Evolutionary conservation across 2,329 filamentous ascomycete genomes (phyloP).

Genomic region (Ceratocystis harringtonii): DNA sequence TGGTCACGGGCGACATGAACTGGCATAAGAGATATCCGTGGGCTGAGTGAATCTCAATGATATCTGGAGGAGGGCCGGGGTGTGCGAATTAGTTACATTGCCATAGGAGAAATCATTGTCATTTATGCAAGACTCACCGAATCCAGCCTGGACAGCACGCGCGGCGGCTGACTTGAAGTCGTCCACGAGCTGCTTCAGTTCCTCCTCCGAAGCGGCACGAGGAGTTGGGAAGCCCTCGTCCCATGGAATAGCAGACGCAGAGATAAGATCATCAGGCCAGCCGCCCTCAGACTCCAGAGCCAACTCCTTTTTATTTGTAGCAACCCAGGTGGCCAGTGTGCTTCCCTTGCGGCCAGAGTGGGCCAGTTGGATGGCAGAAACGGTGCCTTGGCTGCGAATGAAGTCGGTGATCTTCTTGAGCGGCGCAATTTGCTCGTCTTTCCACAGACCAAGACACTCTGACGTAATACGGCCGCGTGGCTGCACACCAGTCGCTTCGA

Average conservation of each 20-base stretch:
- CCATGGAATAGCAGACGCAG: constrained; percentile 40
- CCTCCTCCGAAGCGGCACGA: constrained; percentile 49
- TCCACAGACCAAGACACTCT: constrained; percentile 66
- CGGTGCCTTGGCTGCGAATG: constrained; percentile 61
- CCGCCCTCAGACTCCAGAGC: constrained; percentile 39
- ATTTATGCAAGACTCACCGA: constrained; percentile 23
- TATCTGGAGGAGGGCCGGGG: constrained; percentile 31
- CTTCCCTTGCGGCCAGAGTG: constrained; percentile 63
- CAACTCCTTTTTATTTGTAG: constrained; percentile 31
- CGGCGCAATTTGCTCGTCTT: constrained; percentile 64
- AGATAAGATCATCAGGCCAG: constrained; percentile 42
- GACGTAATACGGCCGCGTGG: constrained; percentile 72
- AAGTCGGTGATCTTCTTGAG: constrained; percentile 61
- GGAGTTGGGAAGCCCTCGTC: constrained; percentile 45
- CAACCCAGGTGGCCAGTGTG: constrained; percentile 49
- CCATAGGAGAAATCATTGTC: too few relatives aligned
- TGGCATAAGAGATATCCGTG: constrained; percentile 54
- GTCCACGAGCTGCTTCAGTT: constrained; percentile 51
- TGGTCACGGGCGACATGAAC: constrained; percentile 46
- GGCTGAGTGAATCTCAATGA: constrained; percentile 52
- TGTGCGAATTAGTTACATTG: too few relatives aligned
- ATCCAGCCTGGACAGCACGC: constrained; percentile 51
- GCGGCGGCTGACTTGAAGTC: constrained; percentile 44
- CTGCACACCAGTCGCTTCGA: constrained; percentile 65
- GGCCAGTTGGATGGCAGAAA: constrained; percentile 64